Conservation (phyloP, 306 rosid genomes). For the Corylus avellana region DNA sequence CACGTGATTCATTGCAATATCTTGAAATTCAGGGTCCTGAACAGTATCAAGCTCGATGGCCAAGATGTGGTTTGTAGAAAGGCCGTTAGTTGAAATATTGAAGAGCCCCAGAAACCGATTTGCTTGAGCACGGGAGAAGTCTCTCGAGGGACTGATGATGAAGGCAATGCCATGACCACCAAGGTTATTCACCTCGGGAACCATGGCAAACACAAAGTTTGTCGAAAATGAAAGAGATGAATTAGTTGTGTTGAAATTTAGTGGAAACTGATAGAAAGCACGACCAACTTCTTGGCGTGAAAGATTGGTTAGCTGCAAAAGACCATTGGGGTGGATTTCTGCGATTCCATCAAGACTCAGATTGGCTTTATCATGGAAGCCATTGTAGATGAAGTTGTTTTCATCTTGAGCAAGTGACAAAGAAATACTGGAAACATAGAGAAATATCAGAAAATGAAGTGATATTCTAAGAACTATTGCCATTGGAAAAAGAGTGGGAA, state of each 20-base stretch:
- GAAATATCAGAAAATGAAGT: neutral
- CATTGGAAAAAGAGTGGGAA: neutral
- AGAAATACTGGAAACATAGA: neutral
- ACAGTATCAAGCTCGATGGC: constrained; percentile 37
- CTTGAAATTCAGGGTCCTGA: constrained; percentile 11
- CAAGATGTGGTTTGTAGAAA: constrained; percentile 23
- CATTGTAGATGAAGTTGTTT: neutral
- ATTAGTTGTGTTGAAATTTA: neutral
- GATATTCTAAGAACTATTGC: too few species aligned
- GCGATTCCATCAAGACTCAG: neutral
- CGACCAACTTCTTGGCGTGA: neutral
- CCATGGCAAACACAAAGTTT: neutral
- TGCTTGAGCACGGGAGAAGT: neutral
- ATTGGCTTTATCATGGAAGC: neutral
- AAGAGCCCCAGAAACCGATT: constrained; percentile 35
- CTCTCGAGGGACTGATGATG: constrained; percentile 22
- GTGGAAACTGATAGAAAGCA: neutral
- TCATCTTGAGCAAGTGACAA: neutral
- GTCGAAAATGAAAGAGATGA: neutral
- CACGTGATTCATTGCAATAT: constrained; percentile 25
- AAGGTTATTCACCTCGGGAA: neutral
- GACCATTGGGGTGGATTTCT: neutral
- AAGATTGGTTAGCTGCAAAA: neutral
- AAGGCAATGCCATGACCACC: constrained; percentile 33
- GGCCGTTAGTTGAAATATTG: constrained; percentile 5